phyloP scores from a whole-genome alignment of 2,329 filamentous ascomycete species.

The Chrysoporthe puriensis region DNA sequence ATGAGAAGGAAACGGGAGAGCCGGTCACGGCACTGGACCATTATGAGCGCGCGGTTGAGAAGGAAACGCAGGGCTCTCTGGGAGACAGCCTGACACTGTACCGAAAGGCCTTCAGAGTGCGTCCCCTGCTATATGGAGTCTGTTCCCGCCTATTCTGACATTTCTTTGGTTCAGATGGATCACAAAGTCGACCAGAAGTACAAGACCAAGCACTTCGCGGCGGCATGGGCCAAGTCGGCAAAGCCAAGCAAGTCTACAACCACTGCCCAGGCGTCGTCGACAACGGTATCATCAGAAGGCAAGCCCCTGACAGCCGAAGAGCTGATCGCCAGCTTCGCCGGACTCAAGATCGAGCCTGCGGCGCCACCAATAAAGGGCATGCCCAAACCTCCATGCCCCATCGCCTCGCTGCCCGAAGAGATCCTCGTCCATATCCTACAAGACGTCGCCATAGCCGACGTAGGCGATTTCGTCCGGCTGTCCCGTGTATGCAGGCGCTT shows the following conservation, averaged over 20 bases:
- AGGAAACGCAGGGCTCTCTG: slow-evolving; percentile 80
- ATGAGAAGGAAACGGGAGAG: slow-evolving; percentile 42
- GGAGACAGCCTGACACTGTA: slow-evolving; percentile 90
- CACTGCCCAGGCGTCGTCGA: slow-evolving; percentile 42
- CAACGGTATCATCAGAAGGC: slow-evolving; percentile 54
- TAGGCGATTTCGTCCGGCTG: slow-evolving; percentile 75
- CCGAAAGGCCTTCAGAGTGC: slow-evolving; percentile 83
- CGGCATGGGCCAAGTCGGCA: slow-evolving; percentile 55
- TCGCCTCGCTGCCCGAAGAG: slow-evolving; percentile 79
- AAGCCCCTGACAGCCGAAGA: slow-evolving; percentile 62
- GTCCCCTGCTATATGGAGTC: slow-evolving; percentile 28
- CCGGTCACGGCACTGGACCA: slow-evolving; percentile 84
- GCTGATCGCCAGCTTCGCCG: slow-evolving; percentile 76
- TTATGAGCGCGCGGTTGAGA: slow-evolving; percentile 89
- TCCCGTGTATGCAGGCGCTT: slow-evolving; percentile 84
- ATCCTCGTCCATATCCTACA: slow-evolving; percentile 79
- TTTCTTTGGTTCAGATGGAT: slow-evolving; percentile 65
- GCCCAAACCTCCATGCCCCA: slow-evolving; percentile 76
- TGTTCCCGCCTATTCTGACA: slow-evolving; percentile 9
- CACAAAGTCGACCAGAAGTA: slow-evolving; percentile 82
- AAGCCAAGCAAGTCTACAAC: slow-evolving; percentile 32
- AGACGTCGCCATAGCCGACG: slow-evolving; percentile 72
- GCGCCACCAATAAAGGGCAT: slow-evolving; percentile 73
- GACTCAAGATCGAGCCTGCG: slow-evolving; percentile 68
- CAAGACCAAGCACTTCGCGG: slow-evolving; percentile 87